phyloP scores from a whole-genome alignment of 148 eudicot genomes.

The Oxyria digyna region DNA sequence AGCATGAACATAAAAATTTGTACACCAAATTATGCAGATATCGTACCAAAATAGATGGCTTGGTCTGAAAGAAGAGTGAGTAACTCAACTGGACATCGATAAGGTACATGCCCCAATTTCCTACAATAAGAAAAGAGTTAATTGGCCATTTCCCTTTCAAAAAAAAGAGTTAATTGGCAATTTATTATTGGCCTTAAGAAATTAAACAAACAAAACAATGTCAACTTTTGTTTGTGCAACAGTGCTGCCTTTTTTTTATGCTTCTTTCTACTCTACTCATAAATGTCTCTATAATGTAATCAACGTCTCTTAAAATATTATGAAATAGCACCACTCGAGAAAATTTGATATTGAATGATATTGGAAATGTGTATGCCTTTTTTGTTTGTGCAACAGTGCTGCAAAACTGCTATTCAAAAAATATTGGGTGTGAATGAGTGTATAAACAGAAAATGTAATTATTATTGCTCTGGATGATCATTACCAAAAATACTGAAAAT shows the following conservation, averaged over 20 bases:
- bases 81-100: slow-evolving; percentile 68
- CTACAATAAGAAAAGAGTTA: slow-evolving; percentile 28
- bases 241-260: not conserved
- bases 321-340: not conserved
- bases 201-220: not conserved
- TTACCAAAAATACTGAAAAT: slow-evolving; percentile 88
- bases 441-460: not conserved
- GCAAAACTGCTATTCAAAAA: not conserved
- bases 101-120: slow-evolving; percentile 93
- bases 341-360: no score
- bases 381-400: not conserved
- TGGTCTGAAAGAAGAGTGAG: slow-evolving; percentile 60
- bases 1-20: not conserved
- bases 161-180: no score
- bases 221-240: not conserved
- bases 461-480: slow-evolving; percentile 11
- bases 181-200: not conserved
- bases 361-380: no score
- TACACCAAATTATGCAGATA: not conserved
- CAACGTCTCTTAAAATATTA: not conserved
- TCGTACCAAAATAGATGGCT: slow-evolving; percentile 52
- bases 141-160: not conserved
- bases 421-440: not conserved
- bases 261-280: not conserved
- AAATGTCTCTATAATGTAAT: not conserved